A percentile compares a stretch with the other conserved stretches of the same genome.
These are phyloP conservation scores for Phytopythium boreale DNA, from an alignment of 352 stramenopile species.

Conservation along the genomic window DNA sequence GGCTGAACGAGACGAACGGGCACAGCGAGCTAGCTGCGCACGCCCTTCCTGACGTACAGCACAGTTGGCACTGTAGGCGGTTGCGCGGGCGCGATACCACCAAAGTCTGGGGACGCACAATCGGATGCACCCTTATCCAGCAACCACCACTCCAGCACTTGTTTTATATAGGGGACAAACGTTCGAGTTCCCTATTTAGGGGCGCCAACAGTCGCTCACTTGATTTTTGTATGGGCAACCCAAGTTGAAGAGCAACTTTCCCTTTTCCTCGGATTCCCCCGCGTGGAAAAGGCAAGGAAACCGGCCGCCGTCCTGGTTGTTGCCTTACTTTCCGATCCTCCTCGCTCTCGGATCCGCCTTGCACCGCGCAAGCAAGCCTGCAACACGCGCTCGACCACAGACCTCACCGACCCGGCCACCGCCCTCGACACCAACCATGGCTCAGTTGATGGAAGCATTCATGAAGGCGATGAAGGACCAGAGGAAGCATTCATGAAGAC, in stretches of 20 bases:
- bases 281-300: neutral
- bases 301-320: too few relatives aligned
- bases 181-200: too few relatives aligned
- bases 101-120: too few relatives aligned
- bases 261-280: neutral
- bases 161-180: too few relatives aligned
- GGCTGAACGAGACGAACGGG: constrained; percentile 67
- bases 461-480: neutral
- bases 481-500: too few relatives aligned
- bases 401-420: neutral
- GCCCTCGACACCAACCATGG: neutral
- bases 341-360: neutral
- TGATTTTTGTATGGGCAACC: neutral
- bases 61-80: too few relatives aligned
- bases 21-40: constrained; percentile 74
- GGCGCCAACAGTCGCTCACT: neutral
- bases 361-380: neutral
- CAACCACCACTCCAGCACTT: too few relatives aligned
- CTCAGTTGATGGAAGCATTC: neutral
- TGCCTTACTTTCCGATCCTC: neutral
- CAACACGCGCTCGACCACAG: neutral
- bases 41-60: constrained; percentile 81
- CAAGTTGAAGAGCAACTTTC: neutral
- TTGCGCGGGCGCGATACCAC: too few relatives aligned
- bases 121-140: too few relatives aligned